Base-by-base conservation (phyloP, 495 filamentous ascomycete genomes). In the Penicillium parvum region DNA sequence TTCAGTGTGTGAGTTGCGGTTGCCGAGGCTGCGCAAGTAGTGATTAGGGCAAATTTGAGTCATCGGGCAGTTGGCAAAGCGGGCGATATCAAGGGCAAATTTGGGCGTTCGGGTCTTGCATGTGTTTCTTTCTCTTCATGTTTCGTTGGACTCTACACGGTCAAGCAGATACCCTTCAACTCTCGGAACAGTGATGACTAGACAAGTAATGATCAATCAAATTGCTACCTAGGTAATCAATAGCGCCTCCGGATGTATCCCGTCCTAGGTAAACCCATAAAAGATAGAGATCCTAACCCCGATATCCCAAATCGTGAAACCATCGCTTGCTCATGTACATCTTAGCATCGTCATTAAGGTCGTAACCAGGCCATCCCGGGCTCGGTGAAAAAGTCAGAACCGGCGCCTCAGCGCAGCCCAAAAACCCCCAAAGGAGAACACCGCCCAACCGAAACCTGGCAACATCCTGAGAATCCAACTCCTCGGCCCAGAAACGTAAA, bases 1-100 rank as follows among this genome's bases (percentile, higher is more conserved):
- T 97, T 17, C 84, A 96, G 65, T 97, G 92, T 55, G 88, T 96
- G n/a, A 91, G 78, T 59, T 99, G 92, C 67, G 94, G 94, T 14
- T 99, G 92, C 58, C 73, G 85, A 43, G 92, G 92, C 0, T 98
- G 92, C 63, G 78, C 86, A 20, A 92, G 87, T 20, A 84, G 84
- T 49, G 92, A 96, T 57, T 96, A 66, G 6, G 12, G 28, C 28
- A 15, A 30, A 4, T 30, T 7, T n/a, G 16, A 15, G 12, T 10
- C 7, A 30, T 38, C 32, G 23, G n/a, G 37, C 5, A 11, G 16
- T 30, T 21, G 23, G 22, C 23, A 32, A n/a, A n/a, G n/a, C 12
- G 28, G 25, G 28, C 2, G 12, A 30, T 14, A 30, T 30, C 12
- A 30, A n/a, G 28, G 10, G 27, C 27, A 8, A 30, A 15, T n/a